phyloP scores from a whole-genome alignment of 139 green algal species.

The Micractinium sp. region DNA sequence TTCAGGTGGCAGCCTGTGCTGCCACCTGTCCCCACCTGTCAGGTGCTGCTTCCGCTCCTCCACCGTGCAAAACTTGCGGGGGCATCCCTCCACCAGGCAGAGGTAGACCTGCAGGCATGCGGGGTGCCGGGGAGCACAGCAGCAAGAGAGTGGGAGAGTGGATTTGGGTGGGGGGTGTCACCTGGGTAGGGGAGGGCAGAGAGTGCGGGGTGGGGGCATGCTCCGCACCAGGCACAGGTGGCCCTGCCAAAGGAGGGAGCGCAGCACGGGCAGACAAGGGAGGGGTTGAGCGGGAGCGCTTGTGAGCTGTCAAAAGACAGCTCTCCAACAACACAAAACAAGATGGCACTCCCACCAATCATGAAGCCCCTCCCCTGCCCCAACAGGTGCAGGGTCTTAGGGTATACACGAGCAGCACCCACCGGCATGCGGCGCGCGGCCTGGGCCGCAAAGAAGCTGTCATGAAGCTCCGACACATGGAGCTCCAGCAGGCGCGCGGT shows the following conservation, averaged over 20 bases:
- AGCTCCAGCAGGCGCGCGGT: constrained; percentile 49
- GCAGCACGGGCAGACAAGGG: no score
- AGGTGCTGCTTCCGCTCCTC: constrained; percentile 48
- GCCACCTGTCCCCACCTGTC: neutral
- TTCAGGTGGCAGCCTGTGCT: no score
- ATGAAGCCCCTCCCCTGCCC: no score
- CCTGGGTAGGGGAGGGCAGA: no score
- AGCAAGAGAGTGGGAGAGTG: no score
- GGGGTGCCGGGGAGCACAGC: neutral
- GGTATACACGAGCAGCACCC: neutral
- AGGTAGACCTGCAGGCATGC: constrained; percentile 33
- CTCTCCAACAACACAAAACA: neutral
- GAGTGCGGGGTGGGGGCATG: no score
- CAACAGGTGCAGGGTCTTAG: no score
- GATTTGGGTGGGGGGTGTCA: no score
- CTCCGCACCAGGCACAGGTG: no score
- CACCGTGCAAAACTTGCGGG: constrained; percentile 36
- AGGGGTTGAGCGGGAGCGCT: no score
- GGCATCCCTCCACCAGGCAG: constrained; percentile 63
- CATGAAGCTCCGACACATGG: constrained; percentile 58
- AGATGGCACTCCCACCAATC: neutral
- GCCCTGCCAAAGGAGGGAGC: no score
- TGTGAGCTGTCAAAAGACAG: no score
- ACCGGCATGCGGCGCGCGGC: constrained; percentile 43
- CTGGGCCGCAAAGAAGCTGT: constrained; percentile 65